Conservation (phyloP, 352 stramenopile genomes). For the Pseudoperonospora humuli region DNA sequence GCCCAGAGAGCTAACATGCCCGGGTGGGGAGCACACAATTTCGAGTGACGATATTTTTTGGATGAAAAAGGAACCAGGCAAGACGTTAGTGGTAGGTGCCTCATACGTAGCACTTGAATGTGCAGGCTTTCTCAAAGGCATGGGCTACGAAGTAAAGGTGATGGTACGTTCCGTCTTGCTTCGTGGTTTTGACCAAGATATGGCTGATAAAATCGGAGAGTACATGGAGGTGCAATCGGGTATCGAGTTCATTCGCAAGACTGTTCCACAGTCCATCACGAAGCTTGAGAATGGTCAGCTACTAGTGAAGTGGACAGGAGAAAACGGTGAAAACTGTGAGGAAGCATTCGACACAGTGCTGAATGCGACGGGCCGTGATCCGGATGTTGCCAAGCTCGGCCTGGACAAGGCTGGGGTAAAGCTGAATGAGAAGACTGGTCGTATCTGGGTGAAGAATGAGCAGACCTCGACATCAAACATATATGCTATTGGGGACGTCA, state of each 20-base stretch:
- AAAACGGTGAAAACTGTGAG: slow-evolving; percentile 41
- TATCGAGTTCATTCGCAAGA: slow-evolving; percentile 88
- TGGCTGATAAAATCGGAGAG: slow-evolving; percentile 88
- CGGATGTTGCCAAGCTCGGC: slow-evolving; percentile 88
- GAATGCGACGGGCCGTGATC: slow-evolving; percentile 88
- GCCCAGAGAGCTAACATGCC: slow-evolving; percentile 81
- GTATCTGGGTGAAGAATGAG: slow-evolving; percentile 89
- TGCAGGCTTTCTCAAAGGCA: slow-evolving; percentile 93
- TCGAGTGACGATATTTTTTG: slow-evolving; percentile 87
- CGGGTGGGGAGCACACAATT: slow-evolving; percentile 91
- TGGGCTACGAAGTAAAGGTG: slow-evolving; percentile 94
- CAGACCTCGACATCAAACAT: slow-evolving; percentile 93
- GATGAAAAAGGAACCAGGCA: slow-evolving; percentile 82
- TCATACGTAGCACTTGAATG: slow-evolving; percentile 98
- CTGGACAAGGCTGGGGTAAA: slow-evolving; percentile 83
- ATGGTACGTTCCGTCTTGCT: slow-evolving; percentile 97
- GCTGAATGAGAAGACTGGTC: slow-evolving; percentile 87
- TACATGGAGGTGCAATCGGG: slow-evolving; percentile 89
- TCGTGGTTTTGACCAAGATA: slow-evolving; percentile 97
- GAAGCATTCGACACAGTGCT: slow-evolving; percentile 97
- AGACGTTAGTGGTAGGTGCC: slow-evolving; percentile 94
- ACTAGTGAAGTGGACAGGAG: slow-evolving; percentile 76
- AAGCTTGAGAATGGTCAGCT: slow-evolving; percentile 81
- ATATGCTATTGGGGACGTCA: slow-evolving; percentile 96
- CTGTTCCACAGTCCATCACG: slow-evolving; percentile 89